Base-by-base conservation (phyloP, 257 asterid genomes). In the Fraxinus americana region DNA sequence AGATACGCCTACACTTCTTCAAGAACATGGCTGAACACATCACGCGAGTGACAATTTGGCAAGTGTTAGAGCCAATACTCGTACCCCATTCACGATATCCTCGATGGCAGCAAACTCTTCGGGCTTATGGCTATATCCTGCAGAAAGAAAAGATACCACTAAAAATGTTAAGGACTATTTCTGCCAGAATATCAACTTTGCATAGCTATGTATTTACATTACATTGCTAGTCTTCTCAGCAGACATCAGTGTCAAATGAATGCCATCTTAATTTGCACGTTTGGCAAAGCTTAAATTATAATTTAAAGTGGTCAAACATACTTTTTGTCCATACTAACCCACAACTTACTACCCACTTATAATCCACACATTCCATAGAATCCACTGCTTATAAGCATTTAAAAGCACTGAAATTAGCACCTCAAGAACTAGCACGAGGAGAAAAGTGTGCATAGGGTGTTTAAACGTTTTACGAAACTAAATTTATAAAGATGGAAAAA, bases 51-150 rank as follows among this genome's bases (percentile, higher is more conserved):
- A 86, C 34, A 91, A 79, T 32, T 89, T 89, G 78, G 91, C 90
- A 41, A 91, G 86, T 1, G 94, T 89, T 38, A 89, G 81, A 1
- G 98, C 97, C 82, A 95, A 78, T 41, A 89, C 96, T 76, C 77
- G 83, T 38, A 95, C 94, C 54, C 99, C 99, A 48, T 95, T 90
- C 0, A 88, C 16, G 4, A 41, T 41, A 41, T 41, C 50, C 16
- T 41, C 16, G 2, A 41, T 41, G 50, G 50, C 50, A 41, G 50
- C 76, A 74, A 77, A 90, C 78, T 93, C 98, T 77, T 93, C 98
- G 10, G 98, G 98, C 83, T 91, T 93, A 73, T 93, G 98, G 85
- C 96, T 93, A 73, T 84, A 88, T 75, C 90, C 92, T 87, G 90
- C 75, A 63, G 38, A 34, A 23, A 74, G 54, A 43, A 9, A 4